phyloP scores from a whole-genome alignment of 2,329 filamentous ascomycete genomes.

The Clonostachys byssicola region DNA sequence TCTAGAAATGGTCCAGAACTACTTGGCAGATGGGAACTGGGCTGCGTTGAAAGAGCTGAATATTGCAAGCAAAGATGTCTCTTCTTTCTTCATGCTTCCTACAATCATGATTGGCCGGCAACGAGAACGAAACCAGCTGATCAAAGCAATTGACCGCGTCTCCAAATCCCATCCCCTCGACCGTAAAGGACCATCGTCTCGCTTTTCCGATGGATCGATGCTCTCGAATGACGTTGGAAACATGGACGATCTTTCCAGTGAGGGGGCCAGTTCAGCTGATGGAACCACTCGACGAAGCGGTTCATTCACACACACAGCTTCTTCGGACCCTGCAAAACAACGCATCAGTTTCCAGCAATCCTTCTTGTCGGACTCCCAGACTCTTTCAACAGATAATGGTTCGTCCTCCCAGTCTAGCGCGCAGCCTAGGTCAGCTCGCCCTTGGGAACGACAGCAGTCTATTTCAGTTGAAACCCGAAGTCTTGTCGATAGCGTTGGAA shows the following conservation, averaged over 20 bases:
- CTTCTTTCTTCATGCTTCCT: constrained; percentile 87
- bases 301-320: constrained; percentile 40
- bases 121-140: constrained; percentile 64
- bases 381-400: constrained; percentile 37
- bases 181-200: constrained; percentile 32
- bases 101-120: constrained; percentile 76
- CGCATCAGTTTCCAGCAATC: constrained; percentile 34
- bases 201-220: constrained; percentile 49
- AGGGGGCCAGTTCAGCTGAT: constrained; percentile 54
- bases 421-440: constrained; percentile 29
- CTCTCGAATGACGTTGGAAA: constrained; percentile 46
- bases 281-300: constrained; percentile 43
- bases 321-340: constrained; percentile 31
- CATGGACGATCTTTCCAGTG: constrained; percentile 51
- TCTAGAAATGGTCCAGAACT: constrained; percentile 66
- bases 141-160: constrained; percentile 73
- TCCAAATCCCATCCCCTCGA: constrained; percentile 57
- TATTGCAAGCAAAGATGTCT: constrained; percentile 81
- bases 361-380: constrained; percentile 31
- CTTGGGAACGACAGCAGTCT: constrained; percentile 50
- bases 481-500: constrained; percentile 35
- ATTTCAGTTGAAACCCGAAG: constrained; percentile 43
- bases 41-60: constrained; percentile 68
- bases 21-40: constrained; percentile 72
- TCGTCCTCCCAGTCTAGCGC: constrained; percentile 39